Percentiles rank a stretch among this genome's conserved stretches.
Conservation (phyloP, 169 alveolate genomes). For the Plasmodium gonderi region DNA sequence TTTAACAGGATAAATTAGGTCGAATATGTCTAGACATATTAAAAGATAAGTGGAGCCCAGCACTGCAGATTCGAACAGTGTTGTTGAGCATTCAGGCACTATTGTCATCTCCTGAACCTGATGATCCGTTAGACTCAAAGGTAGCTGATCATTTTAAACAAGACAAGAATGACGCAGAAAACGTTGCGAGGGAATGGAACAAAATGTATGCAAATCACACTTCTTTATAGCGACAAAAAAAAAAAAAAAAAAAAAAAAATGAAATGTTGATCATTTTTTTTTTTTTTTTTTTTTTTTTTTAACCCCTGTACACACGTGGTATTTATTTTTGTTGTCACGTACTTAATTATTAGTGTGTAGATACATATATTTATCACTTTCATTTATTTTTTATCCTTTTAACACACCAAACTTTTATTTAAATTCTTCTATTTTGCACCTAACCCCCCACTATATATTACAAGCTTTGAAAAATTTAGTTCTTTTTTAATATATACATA, state of each 20-base stretch:
- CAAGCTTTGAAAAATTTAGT: background rate
- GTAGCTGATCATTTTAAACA: conserved; percentile 96
- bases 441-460: background rate
- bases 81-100: conserved; percentile 97
- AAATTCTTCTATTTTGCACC: background rate
- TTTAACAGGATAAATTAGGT: conserved; percentile 94
- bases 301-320: background rate
- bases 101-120: conserved; percentile 98
- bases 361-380: background rate
- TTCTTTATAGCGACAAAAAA: background rate
- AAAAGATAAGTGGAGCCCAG: conserved; percentile 99
- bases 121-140: conserved; percentile 96
- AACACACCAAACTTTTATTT: background rate
- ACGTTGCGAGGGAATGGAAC: conserved; percentile 93
- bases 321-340: background rate
- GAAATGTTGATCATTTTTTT: background rate
- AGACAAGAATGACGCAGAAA: conserved; percentile 93
- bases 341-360: background rate
- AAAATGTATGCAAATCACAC: conserved; percentile 88
- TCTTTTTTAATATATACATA: background rate
- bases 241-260: conserved; percentile 11
- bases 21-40: conserved; percentile 98
- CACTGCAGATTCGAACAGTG: conserved; percentile 97
- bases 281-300: background rate
- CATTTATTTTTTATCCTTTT: background rate